Base-by-base conservation (phyloP, 768 basidiomycete genomes). In the Termitomyces eurrhizus region DNA sequence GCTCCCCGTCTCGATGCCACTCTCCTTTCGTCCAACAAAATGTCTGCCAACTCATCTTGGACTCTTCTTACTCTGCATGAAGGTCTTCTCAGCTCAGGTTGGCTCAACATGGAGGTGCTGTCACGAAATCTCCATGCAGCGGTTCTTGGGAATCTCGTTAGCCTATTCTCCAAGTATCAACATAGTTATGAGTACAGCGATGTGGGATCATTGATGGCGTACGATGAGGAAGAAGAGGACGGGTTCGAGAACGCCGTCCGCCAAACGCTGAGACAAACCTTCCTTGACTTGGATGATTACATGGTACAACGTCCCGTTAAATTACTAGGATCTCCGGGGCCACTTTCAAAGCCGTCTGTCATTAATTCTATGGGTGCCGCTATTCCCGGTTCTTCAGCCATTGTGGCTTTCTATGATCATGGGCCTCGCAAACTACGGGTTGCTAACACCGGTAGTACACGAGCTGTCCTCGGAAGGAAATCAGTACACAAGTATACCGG, bases 11-110 rank as follows among this genome's bases (percentile, higher is more conserved):
- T 57, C 26, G 54, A 65, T 44, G 24, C 39, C 26, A 54, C 56
- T 14, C 53, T 55, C 4, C 13, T 67, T 7, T 59, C 59, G 33
- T 65, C 59, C 14, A 44, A 58, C 29, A 46, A 16, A 11, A 35
- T 64, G 26, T 12, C 50, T 2, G 35, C 21, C 4, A 33, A 63
- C 2, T 56, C 57, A 26, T 56, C 66, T 7, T 77, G 76, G 76
- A 70, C 73, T 14, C 66, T 78, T 21, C 74, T 77, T 50, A 70
- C 70, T 3, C 60, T 77, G 24, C 68, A 69, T 52, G 74, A 78
- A 58, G 76, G 75, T 13, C 72, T 73, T 55, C 69, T 62, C 24
- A 7, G 45, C 72, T 74, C 36, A 66, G 44, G 35, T 9, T 53
- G 51, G 66, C 57, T 66, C 71, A 53, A 77, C 74, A 36, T 70